Percentiles rank a stretch among this genome's conserved stretches.
Conservation (phyloP, 202 grass and related monocot species). For the Bolboschoenoplectus hybrid region DNA sequence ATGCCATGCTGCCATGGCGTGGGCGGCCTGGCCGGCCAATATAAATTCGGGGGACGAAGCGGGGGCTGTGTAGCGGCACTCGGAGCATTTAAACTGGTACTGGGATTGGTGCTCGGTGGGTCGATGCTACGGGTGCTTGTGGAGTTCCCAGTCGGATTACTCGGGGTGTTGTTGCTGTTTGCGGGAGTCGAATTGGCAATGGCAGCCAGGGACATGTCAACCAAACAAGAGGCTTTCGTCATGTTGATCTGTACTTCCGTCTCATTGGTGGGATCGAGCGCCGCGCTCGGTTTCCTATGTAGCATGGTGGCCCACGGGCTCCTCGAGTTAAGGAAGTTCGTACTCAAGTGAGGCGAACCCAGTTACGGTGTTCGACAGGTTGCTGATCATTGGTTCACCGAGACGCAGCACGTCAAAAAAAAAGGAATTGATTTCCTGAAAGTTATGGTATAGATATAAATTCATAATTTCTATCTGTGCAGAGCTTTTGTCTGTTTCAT, state of each 20-base stretch:
- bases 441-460: not conserved
- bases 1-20: conserved; percentile 70
- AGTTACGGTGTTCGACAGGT: not conserved
- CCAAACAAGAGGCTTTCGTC: conserved; percentile 72
- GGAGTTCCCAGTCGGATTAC: conserved; percentile 58
- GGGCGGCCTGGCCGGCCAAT: conserved; percentile 58
- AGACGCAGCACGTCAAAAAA: not conserved
- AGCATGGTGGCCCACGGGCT: not conserved
- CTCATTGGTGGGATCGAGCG: conserved; percentile 74
- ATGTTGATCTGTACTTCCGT: conserved; percentile 73
- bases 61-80: conserved; percentile 67
- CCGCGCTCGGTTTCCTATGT: conserved; percentile 62
- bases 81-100: conserved; percentile 53
- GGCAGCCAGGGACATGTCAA: conserved; percentile 72
- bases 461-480: not conserved
- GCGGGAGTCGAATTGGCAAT: conserved; percentile 69
- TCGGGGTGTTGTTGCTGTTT: conserved; percentile 82
- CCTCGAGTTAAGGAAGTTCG: not conserved
- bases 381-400: not conserved
- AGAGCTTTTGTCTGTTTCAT: not conserved
- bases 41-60: conserved; percentile 57
- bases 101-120: conserved; percentile 58
- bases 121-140: conserved; percentile 57
- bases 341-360: not conserved
- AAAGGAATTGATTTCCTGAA: not conserved